Evolutionary conservation across 768 basidiomycete species (phyloP), one percentile per base, ranked within the genome.

Genomic region (Solioccasus polychromus): DNA sequence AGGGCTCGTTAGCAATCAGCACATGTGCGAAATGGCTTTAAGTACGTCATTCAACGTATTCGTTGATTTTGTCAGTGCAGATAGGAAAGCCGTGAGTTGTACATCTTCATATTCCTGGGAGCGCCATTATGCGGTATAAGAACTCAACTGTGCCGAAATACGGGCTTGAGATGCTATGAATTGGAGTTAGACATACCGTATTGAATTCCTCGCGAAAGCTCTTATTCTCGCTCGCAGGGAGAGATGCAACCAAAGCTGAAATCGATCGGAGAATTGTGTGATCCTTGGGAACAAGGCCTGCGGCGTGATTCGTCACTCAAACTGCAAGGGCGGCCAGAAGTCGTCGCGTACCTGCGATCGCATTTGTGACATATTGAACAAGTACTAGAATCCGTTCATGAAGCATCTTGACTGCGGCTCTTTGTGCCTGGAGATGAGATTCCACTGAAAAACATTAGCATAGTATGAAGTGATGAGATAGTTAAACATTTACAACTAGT

Each of bases 371-470:
- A 66, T 99, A 98, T 63, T 84, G 78, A n/a, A 92, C 82, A 8
- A 99, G 78, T 6, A 94, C 71, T 39, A 83, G 53, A 39, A 98
- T 89, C 39, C 96, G 82, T 54, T 96, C 92, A 57, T 93, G 84
- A 43, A 99, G 76, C 96, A 98, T 98, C 62, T 92, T 87, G 43
- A 99, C 85, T 10, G 96, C 96, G 39, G 93, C 91, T 51, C 93
- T 77, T 67, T 97, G 94, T 2, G 93, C 87, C 47, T 88, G 85
- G 39, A 98, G 71, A 69, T 92, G 87, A 0, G 90, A 88, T 57
- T 94, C 83, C 68, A 98, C 95, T 97, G 60, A 23, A 7, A 19
- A 51, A 12, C 38, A 36, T 42, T 47, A 52, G 38, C 26, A 39
- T 35, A 36, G 25, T 34, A 26, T 15, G 18, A 35, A 9, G 18